A percentile compares a stretch with the other conserved stretches of the same genome.
Evolutionary conservation across 805 yeast species (phyloP).

Genomic region (Lachancea dasiensis): DNA sequence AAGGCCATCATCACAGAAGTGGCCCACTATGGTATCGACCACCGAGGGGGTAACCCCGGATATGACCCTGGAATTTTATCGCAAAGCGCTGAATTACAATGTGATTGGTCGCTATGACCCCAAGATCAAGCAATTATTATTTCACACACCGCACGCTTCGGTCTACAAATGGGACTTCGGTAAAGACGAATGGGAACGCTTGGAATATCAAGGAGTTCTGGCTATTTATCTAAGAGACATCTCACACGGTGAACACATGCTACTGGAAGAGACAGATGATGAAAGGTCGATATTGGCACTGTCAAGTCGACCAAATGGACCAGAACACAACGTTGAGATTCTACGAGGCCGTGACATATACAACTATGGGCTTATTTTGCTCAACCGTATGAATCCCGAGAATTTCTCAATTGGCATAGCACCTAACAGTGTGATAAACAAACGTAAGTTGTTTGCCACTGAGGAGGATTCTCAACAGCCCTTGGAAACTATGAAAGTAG

Average conservation of each 20-base stretch:
- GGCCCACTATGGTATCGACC: not conserved
- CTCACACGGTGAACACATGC: constrained; percentile 20
- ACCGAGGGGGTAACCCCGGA: constrained; percentile 10
- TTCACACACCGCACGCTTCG: constrained; percentile 66
- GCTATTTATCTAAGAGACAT: constrained; percentile 55
- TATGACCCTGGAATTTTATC: constrained; percentile 51
- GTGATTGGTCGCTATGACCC: constrained; percentile 77
- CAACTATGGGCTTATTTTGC: constrained; percentile 62
- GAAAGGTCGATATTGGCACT: constrained; percentile 18
- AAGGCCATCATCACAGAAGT: not conserved
- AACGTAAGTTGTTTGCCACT: constrained; percentile 34
- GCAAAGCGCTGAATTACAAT: constrained; percentile 64
- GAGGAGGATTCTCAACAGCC: constrained; percentile 26
- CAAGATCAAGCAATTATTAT: constrained; percentile 56
- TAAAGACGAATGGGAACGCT: constrained; percentile 61
- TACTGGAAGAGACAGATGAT: constrained; percentile 24
- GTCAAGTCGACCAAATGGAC: constrained; percentile 6
- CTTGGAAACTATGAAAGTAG: constrained; percentile 52
- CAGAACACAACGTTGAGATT: constrained; percentile 10
- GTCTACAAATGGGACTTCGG: constrained; percentile 56
- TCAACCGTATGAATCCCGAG: constrained; percentile 62
- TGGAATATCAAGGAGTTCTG: constrained; percentile 64
- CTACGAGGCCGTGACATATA: constrained; percentile 37
- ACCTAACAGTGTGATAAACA: constrained; percentile 45
- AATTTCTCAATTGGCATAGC: constrained; percentile 68